phyloP scores from a whole-genome alignment of 495 filamentous ascomycete species.

The Filosporella fistucella region DNA sequence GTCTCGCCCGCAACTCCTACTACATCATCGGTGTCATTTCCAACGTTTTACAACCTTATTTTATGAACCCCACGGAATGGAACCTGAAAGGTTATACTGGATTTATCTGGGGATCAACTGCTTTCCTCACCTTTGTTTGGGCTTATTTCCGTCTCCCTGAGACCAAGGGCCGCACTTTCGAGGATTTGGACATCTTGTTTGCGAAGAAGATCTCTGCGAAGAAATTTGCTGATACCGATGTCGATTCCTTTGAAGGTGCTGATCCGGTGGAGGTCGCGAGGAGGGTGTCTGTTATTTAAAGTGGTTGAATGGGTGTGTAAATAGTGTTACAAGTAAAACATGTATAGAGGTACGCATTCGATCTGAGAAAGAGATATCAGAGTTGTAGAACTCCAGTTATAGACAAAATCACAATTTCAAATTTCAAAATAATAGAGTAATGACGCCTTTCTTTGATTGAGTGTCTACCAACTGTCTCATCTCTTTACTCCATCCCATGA shows the following conservation, averaged over 20 bases:
- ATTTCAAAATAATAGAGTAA: no score
- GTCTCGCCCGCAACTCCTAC: conserved; percentile 41
- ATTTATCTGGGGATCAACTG: conserved; percentile 62
- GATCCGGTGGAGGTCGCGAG: conserved; percentile 1
- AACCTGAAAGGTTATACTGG: conserved; percentile 68
- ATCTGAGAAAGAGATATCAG: no score
- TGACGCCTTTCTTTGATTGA: no score
- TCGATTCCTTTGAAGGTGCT: not conserved
- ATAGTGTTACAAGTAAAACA: no score
- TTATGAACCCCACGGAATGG: conserved; percentile 66
- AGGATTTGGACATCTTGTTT: conserved; percentile 69
- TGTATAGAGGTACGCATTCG: no score
- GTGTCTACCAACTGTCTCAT: no score
- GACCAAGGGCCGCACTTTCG: conserved; percentile 61
- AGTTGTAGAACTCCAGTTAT: no score
- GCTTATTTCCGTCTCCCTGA: conserved; percentile 71
- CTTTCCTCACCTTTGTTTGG: conserved; percentile 68
- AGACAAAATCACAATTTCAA: no score
- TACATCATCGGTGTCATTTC: conserved; percentile 53
- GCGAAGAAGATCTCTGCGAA: conserved; percentile 26
- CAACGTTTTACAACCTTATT: conserved; percentile 61
- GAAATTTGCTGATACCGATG: conserved; percentile 2
- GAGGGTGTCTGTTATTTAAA: not conserved
- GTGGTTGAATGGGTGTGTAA: no score
- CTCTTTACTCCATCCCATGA: no score